Evolutionary conservation across 2,329 filamentous ascomycete genomes (phyloP).

Genomic region (Grosmannia huntii): DNA sequence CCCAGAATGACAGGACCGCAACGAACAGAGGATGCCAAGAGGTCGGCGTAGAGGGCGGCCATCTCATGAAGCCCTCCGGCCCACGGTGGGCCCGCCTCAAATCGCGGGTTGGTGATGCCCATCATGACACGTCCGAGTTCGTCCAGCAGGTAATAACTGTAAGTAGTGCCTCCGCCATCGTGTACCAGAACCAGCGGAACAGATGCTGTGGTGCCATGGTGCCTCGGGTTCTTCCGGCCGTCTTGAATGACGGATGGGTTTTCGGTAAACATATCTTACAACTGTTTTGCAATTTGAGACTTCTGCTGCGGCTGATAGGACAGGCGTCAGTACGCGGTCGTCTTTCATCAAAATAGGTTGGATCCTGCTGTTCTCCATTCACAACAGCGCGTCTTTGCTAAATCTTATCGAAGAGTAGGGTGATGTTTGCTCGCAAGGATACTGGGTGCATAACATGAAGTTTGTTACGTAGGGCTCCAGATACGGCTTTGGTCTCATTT

Average conservation of each 20-base stretch:
- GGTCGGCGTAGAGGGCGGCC: constrained; percentile 33
- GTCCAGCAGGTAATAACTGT: constrained; percentile 42
- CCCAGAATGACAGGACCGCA: constrained; percentile 34
- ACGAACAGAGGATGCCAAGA: constrained; percentile 27
- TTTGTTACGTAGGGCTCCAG: no score
- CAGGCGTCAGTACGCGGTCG: not conserved
- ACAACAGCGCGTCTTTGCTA: not conserved
- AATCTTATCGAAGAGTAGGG: no score
- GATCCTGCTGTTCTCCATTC: not conserved
- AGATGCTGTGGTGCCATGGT: constrained; percentile 2
- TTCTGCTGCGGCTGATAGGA: not conserved
- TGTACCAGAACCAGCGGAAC: constrained; percentile 45
- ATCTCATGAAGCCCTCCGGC: constrained; percentile 41
- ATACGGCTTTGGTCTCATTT: no score
- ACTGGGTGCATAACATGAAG: no score
- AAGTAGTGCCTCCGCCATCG: constrained; percentile 48
- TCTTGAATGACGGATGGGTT: constrained; percentile 14
- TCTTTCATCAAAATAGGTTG: not conserved
- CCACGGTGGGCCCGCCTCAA: constrained; percentile 32
- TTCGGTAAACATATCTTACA: constrained; percentile 13
- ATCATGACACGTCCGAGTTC: constrained; percentile 35
- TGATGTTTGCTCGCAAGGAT: no score
- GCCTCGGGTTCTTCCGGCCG: constrained; percentile 8
- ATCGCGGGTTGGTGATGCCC: constrained; percentile 42
- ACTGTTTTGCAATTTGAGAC: not conserved